Percentiles rank a stretch among this genome's conserved stretches.
Evolutionary conservation across 2,329 filamentous ascomycete genomes (phyloP).

Genomic region (Aureobasidium sp.): DNA sequence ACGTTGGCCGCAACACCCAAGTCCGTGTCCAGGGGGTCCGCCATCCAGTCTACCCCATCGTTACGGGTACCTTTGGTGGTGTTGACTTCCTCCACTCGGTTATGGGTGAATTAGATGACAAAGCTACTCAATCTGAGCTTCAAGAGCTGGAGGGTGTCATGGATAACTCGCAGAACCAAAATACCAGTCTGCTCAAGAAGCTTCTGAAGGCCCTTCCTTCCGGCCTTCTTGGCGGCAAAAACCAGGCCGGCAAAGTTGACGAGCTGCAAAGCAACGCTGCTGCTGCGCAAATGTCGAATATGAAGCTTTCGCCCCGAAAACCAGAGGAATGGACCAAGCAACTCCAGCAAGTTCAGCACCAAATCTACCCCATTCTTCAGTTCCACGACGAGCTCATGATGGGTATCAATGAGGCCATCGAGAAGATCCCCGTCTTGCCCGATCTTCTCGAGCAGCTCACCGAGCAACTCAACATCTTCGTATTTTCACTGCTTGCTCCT

Average conservation of each 20-base stretch:
- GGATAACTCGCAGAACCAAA: constrained; percentile 49
- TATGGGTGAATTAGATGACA: constrained; percentile 41
- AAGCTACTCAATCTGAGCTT: constrained; percentile 40
- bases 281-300: constrained; percentile 48
- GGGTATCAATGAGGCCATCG: constrained; percentile 65
- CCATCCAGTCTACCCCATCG: constrained; percentile 42
- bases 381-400: constrained; percentile 88
- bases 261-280: constrained; percentile 71
- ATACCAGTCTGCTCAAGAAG: constrained; percentile 68
- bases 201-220: constrained; percentile 74
- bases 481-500: constrained; percentile 85
- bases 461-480: constrained; percentile 80
- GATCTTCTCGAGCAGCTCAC: constrained; percentile 79
- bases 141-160: constrained; percentile 70
- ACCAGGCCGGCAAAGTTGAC: constrained; percentile 67
- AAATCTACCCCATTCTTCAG: constrained; percentile 83
- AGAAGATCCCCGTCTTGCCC: constrained; percentile 76
- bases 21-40: constrained; percentile 34
- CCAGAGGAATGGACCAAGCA: constrained; percentile 80
- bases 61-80: constrained; percentile 48
- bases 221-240: constrained; percentile 67
- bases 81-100: constrained; percentile 44
- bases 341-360: constrained; percentile 60
- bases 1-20: constrained; percentile 39
- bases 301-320: constrained; percentile 65